Conservation (phyloP, 257 asterid species). For the Linaria vulgaris region DNA sequence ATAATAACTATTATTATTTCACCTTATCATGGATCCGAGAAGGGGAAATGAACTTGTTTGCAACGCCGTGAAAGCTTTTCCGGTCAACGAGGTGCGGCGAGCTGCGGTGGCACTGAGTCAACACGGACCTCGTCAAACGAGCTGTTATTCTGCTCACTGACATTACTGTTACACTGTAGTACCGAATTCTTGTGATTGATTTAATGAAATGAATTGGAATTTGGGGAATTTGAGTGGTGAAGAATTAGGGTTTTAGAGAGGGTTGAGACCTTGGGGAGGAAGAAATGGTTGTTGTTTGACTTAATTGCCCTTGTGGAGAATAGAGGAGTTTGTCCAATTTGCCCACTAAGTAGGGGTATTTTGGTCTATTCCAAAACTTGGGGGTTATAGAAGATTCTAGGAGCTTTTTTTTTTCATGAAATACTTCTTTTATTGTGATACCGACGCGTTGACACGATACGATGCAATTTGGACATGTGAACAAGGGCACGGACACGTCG, state of each 20-base stretch:
- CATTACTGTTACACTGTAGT: conserved; percentile 31
- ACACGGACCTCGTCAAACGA: conserved; percentile 47
- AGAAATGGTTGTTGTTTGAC: conserved; percentile 23
- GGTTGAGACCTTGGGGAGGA: conserved; percentile 36
- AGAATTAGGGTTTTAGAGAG: conserved; percentile 41
- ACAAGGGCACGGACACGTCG: too few relatives aligned
- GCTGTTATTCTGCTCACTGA: conserved; percentile 49
- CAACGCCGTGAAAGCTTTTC: conserved; percentile 24
- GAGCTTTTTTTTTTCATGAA: too few relatives aligned
- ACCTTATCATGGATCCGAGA: conserved; percentile 38
- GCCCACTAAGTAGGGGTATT: too few relatives aligned
- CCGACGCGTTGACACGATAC: too few relatives aligned
- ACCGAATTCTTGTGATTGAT: not conserved
- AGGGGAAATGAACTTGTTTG: conserved; percentile 35
- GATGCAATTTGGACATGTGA: too few relatives aligned
- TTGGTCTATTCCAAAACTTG: too few relatives aligned
- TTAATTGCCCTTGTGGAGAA: too few relatives aligned
- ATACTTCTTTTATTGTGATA: too few relatives aligned
- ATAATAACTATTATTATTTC: not conserved
- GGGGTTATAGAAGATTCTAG: too few relatives aligned
- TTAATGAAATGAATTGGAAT: not conserved
- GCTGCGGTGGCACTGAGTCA: conserved; percentile 47
- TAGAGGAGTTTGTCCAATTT: too few relatives aligned
- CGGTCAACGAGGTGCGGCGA: conserved; percentile 36
- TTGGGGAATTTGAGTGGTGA: conserved; percentile 9